Evolutionary conservation across 805 yeast species (phyloP).

Genomic region (Suhomyces sp.): DNA sequence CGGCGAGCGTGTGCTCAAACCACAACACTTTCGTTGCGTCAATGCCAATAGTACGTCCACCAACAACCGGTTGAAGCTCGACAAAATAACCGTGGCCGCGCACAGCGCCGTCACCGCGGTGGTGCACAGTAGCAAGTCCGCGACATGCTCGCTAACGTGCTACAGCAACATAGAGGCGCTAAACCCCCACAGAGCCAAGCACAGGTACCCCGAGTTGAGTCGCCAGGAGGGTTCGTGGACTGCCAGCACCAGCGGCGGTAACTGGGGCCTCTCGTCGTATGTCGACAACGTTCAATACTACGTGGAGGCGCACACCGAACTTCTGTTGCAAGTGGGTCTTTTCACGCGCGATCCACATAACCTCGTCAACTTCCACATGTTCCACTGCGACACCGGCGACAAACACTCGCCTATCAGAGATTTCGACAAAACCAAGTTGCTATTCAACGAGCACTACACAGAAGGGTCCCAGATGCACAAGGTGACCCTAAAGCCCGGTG

Average conservation of each 20-base stretch:
- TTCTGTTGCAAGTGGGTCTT: neutral
- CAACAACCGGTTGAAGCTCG: constrained; percentile 36
- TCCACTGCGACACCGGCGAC: constrained; percentile 33
- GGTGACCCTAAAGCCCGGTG: constrained; percentile 27
- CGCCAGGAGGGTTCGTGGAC: constrained; percentile 45
- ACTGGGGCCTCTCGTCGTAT: constrained; percentile 46
- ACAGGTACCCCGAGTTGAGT: constrained; percentile 16
- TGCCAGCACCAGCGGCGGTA: constrained; percentile 49
- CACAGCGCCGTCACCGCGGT: constrained; percentile 26
- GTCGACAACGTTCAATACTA: constrained; percentile 55
- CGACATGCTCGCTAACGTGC: constrained; percentile 26
- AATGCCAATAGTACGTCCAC: constrained; percentile 20
- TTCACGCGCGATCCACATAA: neutral
- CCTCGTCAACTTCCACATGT: constrained; percentile 41
- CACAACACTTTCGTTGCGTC: constrained; percentile 20
- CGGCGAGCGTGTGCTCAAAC: constrained; percentile 29
- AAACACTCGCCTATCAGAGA: constrained; percentile 16
- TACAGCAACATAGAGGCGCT: constrained; percentile 26
- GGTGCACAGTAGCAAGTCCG: constrained; percentile 9
- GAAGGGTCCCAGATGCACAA: constrained; percentile 31
- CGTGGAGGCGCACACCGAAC: constrained; percentile 11
- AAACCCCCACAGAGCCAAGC: constrained; percentile 28
- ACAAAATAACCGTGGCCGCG: constrained; percentile 28
- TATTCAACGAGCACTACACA: constrained; percentile 30
- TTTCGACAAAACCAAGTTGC: constrained; percentile 21